phyloP scores from a whole-genome alignment of 805 yeast genomes.

The Kodamaea kaohsiungensis region DNA sequence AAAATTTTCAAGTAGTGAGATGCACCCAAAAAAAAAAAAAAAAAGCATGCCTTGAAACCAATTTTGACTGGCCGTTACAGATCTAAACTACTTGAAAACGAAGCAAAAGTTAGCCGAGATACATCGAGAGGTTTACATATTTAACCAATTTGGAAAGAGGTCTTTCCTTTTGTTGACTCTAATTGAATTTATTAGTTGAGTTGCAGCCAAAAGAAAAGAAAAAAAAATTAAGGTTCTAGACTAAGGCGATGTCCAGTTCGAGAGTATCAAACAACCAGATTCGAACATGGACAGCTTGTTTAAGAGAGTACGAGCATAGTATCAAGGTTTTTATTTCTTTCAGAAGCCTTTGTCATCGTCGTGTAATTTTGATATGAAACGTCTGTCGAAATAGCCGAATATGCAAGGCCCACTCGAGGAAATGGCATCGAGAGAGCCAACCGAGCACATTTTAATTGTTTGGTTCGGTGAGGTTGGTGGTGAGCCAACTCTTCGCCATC shows the following conservation, averaged over 20 bases:
- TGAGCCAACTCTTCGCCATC: not conserved
- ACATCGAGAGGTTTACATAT: not conserved
- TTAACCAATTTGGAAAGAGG: not conserved
- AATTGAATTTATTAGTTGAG: not conserved
- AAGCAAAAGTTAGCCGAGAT: not conserved
- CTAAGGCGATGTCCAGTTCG: not conserved
- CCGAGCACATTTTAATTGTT: not conserved
- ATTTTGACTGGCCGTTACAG: constrained; percentile 5
- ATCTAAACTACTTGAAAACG: not conserved
- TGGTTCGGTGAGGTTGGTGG: not conserved
- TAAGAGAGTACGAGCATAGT: not conserved
- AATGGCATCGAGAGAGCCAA: not conserved
- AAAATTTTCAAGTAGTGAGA: not conserved
- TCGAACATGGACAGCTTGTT: not conserved
- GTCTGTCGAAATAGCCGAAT: not conserved
- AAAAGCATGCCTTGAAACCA: not conserved
- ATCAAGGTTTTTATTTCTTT: too few relatives aligned
- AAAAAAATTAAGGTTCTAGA: constrained; percentile 1
- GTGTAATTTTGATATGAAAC: not conserved
- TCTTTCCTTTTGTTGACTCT: not conserved
- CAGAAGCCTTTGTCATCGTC: not conserved
- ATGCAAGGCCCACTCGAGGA: not conserved
- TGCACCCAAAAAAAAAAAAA: not conserved
- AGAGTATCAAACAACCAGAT: not conserved
- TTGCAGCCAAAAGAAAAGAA: constrained; percentile 7